Base-by-base conservation (phyloP, 2,329 filamentous ascomycete species). In the Mycocentrospora acerina region DNA sequence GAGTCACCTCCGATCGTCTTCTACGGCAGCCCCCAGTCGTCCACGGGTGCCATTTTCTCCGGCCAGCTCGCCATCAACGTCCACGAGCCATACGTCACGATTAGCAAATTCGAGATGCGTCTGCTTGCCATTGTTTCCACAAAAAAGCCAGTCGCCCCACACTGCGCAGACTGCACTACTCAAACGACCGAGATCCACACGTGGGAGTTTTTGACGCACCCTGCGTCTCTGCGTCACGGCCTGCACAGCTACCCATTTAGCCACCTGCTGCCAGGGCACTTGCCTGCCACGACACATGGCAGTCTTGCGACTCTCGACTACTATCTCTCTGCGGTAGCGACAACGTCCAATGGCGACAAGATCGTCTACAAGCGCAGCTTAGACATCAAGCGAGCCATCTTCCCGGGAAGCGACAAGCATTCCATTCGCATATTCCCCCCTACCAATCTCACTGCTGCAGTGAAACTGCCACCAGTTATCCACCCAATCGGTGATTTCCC, bases 401-500 rank as follows among this genome's bases (percentile, higher is more conserved):
- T 85, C 36, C 81, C 88, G 3, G 86, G 89, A 32, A 77, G 80
- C 36, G 89, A 94, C 45, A 91, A 94, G 70, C 85, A 90, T 69
- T 94, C 88, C 12, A 83, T 95, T 47, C 88, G 91, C 60, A 87
- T 97, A 60, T 98, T 98, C 71, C 93, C 91, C 32, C 91, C 93
- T 0, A 98, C 93, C 53, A 93, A 95, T 70, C 84, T 98, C 59
- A 90, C 88, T 52, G 87, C 89, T 42, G 85, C 83, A 59, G 86
- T 93, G 47, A 83, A 88, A 57, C 84, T 95, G 48, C 85, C 85
- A 31, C 82, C 88, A 25, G 81, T 95, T 49, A 83, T 96, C 47
- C 85, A 95, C 70, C 90, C 91, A 4, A 87, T 90, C 44, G 87
- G 88, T 57, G 82, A 81, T 57, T 91, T 94, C 71, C 85, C 77